phyloP scores from a whole-genome alignment of 2,329 filamentous ascomycete species.

The Pezicula rhizophila region DNA sequence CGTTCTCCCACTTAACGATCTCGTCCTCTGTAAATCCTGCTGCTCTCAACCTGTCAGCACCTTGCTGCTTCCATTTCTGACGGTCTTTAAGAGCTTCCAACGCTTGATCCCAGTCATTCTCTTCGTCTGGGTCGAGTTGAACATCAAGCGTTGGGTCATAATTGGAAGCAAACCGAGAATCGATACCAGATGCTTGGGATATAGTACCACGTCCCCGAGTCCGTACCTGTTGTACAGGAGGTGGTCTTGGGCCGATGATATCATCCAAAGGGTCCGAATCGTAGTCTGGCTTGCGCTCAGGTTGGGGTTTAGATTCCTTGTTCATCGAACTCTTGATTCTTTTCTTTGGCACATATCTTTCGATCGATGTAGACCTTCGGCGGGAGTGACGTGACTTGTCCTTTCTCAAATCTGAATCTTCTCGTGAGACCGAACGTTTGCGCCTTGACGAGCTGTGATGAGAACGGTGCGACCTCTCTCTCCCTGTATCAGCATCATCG shows the following conservation, averaged over 20 bases:
- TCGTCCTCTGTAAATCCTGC: conserved; percentile 76
- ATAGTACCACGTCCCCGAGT: conserved; percentile 66
- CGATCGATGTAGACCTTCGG: conserved; percentile 8
- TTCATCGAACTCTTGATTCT: not conserved
- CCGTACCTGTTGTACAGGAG: conserved; percentile 35
- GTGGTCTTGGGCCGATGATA: conserved; percentile 68
- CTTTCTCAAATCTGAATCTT: not conserved
- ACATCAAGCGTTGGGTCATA: conserved; percentile 56
- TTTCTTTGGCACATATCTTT: conserved; percentile 1
- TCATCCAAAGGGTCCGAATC: conserved; percentile 70
- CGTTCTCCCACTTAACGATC: conserved; percentile 65
- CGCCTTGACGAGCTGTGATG: conserved; percentile 5
- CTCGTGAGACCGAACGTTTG: conserved; percentile 1
- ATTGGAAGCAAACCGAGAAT: conserved; percentile 68
- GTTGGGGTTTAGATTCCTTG: conserved; percentile 8
- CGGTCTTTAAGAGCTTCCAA: conserved; percentile 74
- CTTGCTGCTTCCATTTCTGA: conserved; percentile 69
- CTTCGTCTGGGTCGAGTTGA: conserved; percentile 40
- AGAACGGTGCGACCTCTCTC: conserved; percentile 4
- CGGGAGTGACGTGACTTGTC: conserved; percentile 10
- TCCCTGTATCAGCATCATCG: conserved; percentile 6
- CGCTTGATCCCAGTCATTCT: conserved; percentile 72
- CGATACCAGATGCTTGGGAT: conserved; percentile 60
- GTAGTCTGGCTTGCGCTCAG: conserved; percentile 19
- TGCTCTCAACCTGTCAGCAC: conserved; percentile 67